Conservation (phyloP, 768 basidiomycete species). For the Russula dissimulans region DNA sequence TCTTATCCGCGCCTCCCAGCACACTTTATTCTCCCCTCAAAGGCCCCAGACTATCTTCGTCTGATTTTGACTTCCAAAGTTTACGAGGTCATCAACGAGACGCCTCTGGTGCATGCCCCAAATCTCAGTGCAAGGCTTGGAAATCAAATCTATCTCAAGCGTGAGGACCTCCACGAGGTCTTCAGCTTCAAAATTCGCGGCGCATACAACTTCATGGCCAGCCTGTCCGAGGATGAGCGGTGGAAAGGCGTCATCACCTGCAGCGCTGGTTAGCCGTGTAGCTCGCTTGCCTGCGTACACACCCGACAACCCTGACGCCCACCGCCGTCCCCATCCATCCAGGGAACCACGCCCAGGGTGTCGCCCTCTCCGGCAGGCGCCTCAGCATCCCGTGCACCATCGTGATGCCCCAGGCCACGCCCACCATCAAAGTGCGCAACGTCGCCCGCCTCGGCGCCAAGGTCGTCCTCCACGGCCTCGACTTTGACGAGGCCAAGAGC, state of each 20-base stretch:
- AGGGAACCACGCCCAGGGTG: slow-evolving; percentile 99
- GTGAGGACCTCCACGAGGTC: slow-evolving; percentile 94
- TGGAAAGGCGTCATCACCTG: slow-evolving; percentile 99
- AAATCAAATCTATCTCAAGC: slow-evolving; percentile 91
- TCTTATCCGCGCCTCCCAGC: slow-evolving; percentile 56
- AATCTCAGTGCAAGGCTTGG: slow-evolving; percentile 84
- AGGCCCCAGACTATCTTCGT: slow-evolving; percentile 79
- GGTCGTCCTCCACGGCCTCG: slow-evolving; percentile 81
- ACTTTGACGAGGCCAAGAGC: slow-evolving; percentile 93
- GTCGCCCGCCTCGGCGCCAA: slow-evolving; percentile 93
- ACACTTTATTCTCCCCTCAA: slow-evolving; percentile 54
- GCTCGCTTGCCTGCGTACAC: background rate
- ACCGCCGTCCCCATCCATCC: background rate
- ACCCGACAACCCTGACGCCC: slow-evolving; percentile 11
- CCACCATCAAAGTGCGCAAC: slow-evolving; percentile 91
- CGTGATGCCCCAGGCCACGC: slow-evolving; percentile 94
- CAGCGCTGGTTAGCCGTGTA: slow-evolving; percentile 73
- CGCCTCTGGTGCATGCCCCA: slow-evolving; percentile 79
- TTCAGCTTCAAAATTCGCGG: slow-evolving; percentile 99
- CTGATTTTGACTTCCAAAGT: slow-evolving; percentile 86
- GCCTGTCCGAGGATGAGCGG: slow-evolving; percentile 75
- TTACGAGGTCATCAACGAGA: slow-evolving; percentile 82
- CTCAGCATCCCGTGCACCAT: slow-evolving; percentile 95
- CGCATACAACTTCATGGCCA: slow-evolving; percentile 98
- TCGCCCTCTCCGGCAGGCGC: slow-evolving; percentile 85